These are phyloP conservation scores for Verticillium tricorpus DNA, from an alignment of 2,329 filamentous ascomycete species.

Conservation along the genomic window DNA sequence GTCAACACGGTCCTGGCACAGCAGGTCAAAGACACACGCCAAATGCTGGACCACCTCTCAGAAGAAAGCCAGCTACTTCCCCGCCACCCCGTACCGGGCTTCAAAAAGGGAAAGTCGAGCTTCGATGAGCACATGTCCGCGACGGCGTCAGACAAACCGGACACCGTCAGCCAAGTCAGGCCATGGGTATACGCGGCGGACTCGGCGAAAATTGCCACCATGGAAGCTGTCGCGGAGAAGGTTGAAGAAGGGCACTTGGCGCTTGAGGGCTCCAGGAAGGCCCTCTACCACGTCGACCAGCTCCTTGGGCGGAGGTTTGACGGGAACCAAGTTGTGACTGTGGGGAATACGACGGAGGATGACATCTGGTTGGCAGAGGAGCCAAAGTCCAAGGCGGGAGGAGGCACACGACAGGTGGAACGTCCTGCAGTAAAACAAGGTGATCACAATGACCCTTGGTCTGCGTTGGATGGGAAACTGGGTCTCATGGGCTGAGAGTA, in stretches of 20 bases:
- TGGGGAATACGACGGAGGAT: conserved; percentile 20
- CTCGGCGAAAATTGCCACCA: conserved; percentile 52
- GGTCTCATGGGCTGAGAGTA: conserved; percentile 37
- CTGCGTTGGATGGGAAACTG: conserved; percentile 46
- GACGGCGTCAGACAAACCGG: conserved; percentile 29
- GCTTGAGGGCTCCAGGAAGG: conserved; percentile 46
- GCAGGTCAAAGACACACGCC: conserved; percentile 45
- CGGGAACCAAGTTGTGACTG: conserved; percentile 16
- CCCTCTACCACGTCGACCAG: conserved; percentile 43
- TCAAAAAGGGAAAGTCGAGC: conserved; percentile 28
- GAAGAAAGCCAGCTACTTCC: conserved; percentile 61
- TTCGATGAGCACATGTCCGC: conserved; percentile 38
- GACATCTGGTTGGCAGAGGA: conserved; percentile 33
- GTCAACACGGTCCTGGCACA: conserved; percentile 44
- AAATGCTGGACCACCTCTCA: conserved; percentile 47
- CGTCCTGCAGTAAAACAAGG: conserved; percentile 14
- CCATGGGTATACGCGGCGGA: conserved; percentile 59
- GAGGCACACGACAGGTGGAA: conserved; percentile 15
- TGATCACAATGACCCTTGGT: conserved; percentile 41
- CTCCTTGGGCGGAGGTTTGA: conserved; percentile 36
- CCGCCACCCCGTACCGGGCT: conserved; percentile 39
- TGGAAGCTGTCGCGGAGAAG: conserved; percentile 55
- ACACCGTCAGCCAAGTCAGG: conserved; percentile 39
- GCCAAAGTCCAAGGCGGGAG: conserved; percentile 18
- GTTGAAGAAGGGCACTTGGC: conserved; percentile 55